Percentiles rank a stretch among this genome's conserved stretches.
phyloP scores from a whole-genome alignment of 1,284 basidiomycete species.

The Ustilago vetiveriae region DNA sequence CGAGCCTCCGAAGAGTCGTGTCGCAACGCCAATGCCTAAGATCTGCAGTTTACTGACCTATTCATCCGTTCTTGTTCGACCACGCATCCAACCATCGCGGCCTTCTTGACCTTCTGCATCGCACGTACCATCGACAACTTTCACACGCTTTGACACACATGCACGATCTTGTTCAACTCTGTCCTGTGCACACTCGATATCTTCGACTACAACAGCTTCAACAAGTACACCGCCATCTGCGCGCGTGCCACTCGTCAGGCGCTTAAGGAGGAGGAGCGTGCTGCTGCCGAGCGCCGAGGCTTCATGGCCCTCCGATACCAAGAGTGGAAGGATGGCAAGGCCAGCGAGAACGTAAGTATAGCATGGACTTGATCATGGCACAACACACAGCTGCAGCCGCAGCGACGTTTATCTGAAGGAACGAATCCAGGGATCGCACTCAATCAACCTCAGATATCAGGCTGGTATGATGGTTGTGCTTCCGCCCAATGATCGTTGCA shows the following conservation, averaged over 20 bases:
- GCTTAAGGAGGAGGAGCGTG: conserved; percentile 69
- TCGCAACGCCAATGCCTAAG: background rate
- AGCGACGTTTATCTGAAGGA: too few relatives aligned
- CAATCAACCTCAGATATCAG: too few relatives aligned
- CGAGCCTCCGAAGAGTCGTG: too few relatives aligned
- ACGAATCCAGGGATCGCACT: too few relatives aligned
- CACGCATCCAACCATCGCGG: background rate
- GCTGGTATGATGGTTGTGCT: too few relatives aligned
- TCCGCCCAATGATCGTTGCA: too few relatives aligned
- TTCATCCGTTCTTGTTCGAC: background rate
- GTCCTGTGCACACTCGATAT: too few relatives aligned
- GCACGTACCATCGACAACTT: too few relatives aligned
- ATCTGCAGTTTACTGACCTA: conserved; percentile 7
- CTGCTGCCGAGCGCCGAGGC: conserved; percentile 67
- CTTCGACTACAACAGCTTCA: conserved; percentile 69
- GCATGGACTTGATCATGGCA: background rate
- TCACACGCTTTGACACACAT: too few relatives aligned
- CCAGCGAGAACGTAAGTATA: conserved; percentile 63
- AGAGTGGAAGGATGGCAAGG: conserved; percentile 68
- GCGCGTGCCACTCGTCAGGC: conserved; percentile 68
- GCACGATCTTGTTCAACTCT: too few relatives aligned
- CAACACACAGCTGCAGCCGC: background rate
- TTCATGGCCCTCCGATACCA: conserved; percentile 68
- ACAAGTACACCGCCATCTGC: conserved; percentile 69
- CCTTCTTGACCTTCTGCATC: background rate